Base-by-base conservation (phyloP, 495 filamentous ascomycete species). In the Penicillium atrosanguineum region DNA sequence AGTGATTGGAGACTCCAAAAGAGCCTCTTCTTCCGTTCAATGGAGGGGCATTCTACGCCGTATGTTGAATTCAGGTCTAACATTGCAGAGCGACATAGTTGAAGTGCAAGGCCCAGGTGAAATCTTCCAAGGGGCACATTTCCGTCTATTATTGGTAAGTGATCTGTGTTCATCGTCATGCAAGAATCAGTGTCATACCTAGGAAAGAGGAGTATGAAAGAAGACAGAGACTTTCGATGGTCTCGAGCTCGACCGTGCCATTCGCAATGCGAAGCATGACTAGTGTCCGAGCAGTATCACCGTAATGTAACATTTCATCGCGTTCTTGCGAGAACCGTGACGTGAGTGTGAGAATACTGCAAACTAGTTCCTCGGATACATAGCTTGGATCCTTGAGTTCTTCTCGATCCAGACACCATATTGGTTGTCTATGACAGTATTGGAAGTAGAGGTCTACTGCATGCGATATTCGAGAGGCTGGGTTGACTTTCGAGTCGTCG, bases 181-280 rank as follows among this genome's bases (percentile, higher is more conserved):
- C 19, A 40, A 11, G 14, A 37, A 28, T 1, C 8, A 5, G 1
- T 7, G 21, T 16, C 67, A 12, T 70, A 67, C 74, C 73, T 46
- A 76, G 53, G 37, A 77, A 76, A 1, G 69, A 71, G 1, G 70
- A 73, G 51, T 71, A 77, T 7, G 74, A 68, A 11, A 77, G 65
- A 1, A 77, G 53, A 51, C 74, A 77, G 5, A 77, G 53, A 52
- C 73, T 74, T 44, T 77, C 74, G 8, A 77, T 73, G 1, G 73
- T 76, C 48, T 69, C 69, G 7, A 77, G 59, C 18, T 69, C 73
- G 5, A 77, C 73, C 2, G 72, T 73, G 7, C 74, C 74, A 43
- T 75, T 77, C 1, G 74, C 74, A 31, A 77, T 72, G 7, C 73
- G 73, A 38, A 77, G 67, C 74, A 77, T 77, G 31, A 77, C 68